phyloP scores from a whole-genome alignment of 2,329 filamentous ascomycete species.

The Fusarium globosum region DNA sequence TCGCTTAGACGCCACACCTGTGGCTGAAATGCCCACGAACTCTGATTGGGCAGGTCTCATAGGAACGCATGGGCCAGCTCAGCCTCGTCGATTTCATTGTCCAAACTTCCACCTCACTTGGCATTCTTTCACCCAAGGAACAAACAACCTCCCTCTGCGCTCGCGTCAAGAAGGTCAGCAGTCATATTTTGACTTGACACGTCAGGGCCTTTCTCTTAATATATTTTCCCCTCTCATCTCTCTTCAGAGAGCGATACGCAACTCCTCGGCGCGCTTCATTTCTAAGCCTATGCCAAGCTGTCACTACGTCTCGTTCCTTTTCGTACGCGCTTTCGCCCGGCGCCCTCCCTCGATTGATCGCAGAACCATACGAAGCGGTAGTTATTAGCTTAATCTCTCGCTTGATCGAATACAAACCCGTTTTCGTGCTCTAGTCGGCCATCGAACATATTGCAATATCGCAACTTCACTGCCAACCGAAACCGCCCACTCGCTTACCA shows the following conservation, averaged over 20 bases:
- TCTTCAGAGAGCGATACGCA: not conserved
- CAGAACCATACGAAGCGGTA: slow-evolving; percentile 1
- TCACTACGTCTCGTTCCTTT: slow-evolving; percentile 6
- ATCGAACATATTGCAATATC: slow-evolving; percentile 2
- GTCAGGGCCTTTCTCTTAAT: slow-evolving; percentile 14
- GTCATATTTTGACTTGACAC: slow-evolving; percentile 36
- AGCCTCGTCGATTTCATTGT: slow-evolving; percentile 40
- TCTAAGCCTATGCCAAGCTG: slow-evolving; percentile 5
- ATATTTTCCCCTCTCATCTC: slow-evolving; percentile 5
- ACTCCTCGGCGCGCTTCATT: slow-evolving; percentile 16
- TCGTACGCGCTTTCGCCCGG: slow-evolving; percentile 14
- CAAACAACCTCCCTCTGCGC: slow-evolving; percentile 24
- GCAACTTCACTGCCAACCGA: slow-evolving; percentile 1
- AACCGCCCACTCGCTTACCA: slow-evolving; percentile 3
- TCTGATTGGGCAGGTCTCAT: slow-evolving; percentile 35
- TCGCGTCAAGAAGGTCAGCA: slow-evolving; percentile 36
- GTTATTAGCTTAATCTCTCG: slow-evolving; percentile 1
- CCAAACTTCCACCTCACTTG: slow-evolving; percentile 34
- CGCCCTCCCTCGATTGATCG: slow-evolving; percentile 12
- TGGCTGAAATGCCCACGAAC: not conserved
- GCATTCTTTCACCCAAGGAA: slow-evolving; percentile 17
- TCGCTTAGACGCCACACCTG: slow-evolving; percentile 7
- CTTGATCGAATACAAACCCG: not conserved
- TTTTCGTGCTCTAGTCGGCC: not conserved
- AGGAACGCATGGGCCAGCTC: slow-evolving; percentile 21